Evolutionary conservation across 2,329 filamentous ascomycete species (phyloP).

Genomic region (Ceratocystis variospora): DNA sequence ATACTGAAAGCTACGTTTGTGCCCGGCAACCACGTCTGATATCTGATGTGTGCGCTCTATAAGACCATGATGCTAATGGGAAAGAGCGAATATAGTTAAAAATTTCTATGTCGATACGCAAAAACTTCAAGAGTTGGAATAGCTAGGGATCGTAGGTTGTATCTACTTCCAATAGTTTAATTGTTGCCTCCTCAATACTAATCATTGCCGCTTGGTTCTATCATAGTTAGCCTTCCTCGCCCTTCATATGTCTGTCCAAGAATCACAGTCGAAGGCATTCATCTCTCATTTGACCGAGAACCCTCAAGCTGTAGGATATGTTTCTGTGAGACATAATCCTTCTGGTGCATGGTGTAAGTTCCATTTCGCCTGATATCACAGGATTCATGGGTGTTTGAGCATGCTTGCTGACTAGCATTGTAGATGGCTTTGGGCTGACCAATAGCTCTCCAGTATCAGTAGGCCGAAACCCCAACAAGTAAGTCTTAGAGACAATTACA

Average conservation of each 20-base stretch:
- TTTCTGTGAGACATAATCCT: conserved; percentile 10
- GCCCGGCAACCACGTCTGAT: background rate
- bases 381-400: background rate
- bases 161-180: no score
- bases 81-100: no score
- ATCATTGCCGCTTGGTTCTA: no score
- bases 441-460: conserved; percentile 7
- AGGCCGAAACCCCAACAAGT: conserved; percentile 14
- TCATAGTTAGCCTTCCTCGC: background rate
- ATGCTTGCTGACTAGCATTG: background rate
- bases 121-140: no score
- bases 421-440: conserved; percentile 16
- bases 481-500: background rate
- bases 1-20: background rate
- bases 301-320: conserved; percentile 1
- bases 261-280: background rate
- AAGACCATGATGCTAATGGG: no score
- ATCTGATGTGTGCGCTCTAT: background rate
- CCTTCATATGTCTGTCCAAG: background rate
- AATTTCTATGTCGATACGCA: no score
- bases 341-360: conserved; percentile 14
- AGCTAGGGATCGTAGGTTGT: no score
- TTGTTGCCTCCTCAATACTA: no score
- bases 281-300: background rate
- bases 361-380: background rate